Percentiles rank a stretch among this genome's conserved stretches.
These are phyloP conservation scores for Chaetomidium leptoderma DNA, from an alignment of 495 filamentous ascomycete genomes.

Conservation along the genomic window DNA sequence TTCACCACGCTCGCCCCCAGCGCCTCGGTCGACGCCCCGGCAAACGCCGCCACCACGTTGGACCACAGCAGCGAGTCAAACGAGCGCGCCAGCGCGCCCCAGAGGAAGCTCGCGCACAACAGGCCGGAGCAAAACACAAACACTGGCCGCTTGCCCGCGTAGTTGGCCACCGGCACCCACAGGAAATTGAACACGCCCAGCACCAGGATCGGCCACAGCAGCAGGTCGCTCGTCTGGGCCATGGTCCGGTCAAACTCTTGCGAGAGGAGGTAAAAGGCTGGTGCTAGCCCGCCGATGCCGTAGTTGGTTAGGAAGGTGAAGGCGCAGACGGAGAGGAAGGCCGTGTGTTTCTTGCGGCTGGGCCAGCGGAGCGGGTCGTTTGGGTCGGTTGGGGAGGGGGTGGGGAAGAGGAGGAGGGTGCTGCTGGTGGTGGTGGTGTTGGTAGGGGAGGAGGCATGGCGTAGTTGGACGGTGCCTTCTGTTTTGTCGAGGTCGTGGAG, in stretches of 20 bases:
- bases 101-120: slow-evolving; percentile 33
- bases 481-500: slow-evolving; percentile 33
- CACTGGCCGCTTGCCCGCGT: slow-evolving; percentile 52
- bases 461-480: slow-evolving; percentile 32
- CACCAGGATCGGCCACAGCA: slow-evolving; percentile 35
- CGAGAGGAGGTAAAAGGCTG: slow-evolving; percentile 31
- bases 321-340: slow-evolving; percentile 31
- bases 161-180: slow-evolving; percentile 54
- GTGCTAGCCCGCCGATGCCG: slow-evolving; percentile 31
- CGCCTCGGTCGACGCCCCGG: slow-evolving; percentile 34
- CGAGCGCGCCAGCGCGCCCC: slow-evolving; percentile 28
- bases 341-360: slow-evolving; percentile 31
- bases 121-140: slow-evolving; percentile 42
- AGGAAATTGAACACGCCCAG: slow-evolving; percentile 47
- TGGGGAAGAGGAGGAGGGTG: slow-evolving; percentile 27
- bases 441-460: slow-evolving; percentile 3
- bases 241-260: slow-evolving; percentile 29
- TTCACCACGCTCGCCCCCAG: slow-evolving; percentile 39
- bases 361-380: slow-evolving; percentile 39
- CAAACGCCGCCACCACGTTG: slow-evolving; percentile 38
- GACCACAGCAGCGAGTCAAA: slow-evolving; percentile 35
- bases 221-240: slow-evolving; percentile 26
- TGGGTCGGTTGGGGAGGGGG: slow-evolving; percentile 27
- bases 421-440: slow-evolving; percentile 11
- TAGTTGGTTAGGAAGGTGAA: slow-evolving; percentile 44